Evolutionary conservation across 495 filamentous ascomycete species (phyloP), one percentile per base, ranked within the genome.

Genomic region (Aspergillus cavernicola): DNA sequence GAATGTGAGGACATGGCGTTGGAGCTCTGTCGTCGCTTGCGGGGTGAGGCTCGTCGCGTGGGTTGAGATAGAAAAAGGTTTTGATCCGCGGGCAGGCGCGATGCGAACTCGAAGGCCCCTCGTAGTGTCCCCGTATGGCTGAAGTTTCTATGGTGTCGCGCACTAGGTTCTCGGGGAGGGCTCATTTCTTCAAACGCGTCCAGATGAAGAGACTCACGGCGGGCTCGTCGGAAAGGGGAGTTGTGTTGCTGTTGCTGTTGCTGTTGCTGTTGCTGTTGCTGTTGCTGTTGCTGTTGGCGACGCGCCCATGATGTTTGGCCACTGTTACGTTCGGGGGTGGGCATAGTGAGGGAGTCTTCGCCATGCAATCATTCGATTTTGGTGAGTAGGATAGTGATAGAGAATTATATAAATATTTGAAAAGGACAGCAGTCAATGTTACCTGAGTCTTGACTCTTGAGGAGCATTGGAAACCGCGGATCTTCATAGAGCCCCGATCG

Each of bases 141-240:
- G 42, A 70, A 67, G 31, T 50, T 65, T 9, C 61, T 57, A 23
- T 65, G 67, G 37, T 46, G 44, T 46, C 64, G 66, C 28, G 67
- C 41, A 9, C 40, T 65, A 54, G 65, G 57, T 36, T 66, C 61
- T 33, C 60, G 57, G 11, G 66, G 59, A 13, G 70, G 64, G 7
- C 62, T 70, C 0, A 68, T 57, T 18, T 63, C 63, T 20, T 61
- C 53, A 16, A 66, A 67, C 53, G 58, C 43, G 47, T 73, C 62
- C 35, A 66, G 55, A 33, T 66, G 56, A 53, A 68, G 60, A 43
- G 60, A 50, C 42, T 63, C 60, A 57, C 57, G 59, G 23, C 59
- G 60, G 15, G 72, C 68, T 61, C 63, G 67, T 50, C 60, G 62
- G 52, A 72, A 71, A 50, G 71, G 66, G 18, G 71, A 75, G 32